These are phyloP conservation scores for Carex parvula DNA, from an alignment of 176 grass and related monocot species.

Conservation along the genomic window DNA sequence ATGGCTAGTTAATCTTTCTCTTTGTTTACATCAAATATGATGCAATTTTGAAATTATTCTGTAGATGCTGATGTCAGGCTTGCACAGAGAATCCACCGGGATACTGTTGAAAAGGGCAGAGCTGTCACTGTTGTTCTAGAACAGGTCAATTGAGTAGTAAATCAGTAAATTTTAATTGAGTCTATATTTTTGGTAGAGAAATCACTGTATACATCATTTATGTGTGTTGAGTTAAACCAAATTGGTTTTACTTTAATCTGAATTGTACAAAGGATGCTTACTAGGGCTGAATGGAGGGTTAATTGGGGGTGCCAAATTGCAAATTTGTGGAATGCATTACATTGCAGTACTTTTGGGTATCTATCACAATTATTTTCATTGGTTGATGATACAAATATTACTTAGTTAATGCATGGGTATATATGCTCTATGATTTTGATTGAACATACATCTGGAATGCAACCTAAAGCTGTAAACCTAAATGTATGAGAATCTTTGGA, in stretches of 20 bases:
- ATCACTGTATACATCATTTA: not conserved
- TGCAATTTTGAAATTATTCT: slow-evolving; percentile 16
- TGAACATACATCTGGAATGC: not conserved
- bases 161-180: not conserved
- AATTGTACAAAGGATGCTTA: slow-evolving; percentile 4
- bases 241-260: not conserved
- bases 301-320: not conserved
- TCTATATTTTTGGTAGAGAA: not conserved
- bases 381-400: not conserved
- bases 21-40: slow-evolving; percentile 20
- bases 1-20: slow-evolving; percentile 11
- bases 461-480: not conserved
- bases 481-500: not conserved
- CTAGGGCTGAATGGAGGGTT: not conserved
- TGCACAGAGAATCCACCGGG: slow-evolving; percentile 72
- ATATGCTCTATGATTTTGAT: not conserved
- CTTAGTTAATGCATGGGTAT: not conserved
- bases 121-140: slow-evolving; percentile 80
- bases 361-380: not conserved
- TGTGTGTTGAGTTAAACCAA: not conserved
- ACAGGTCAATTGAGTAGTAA: slow-evolving; percentile 52
- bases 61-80: slow-evolving; percentile 89
- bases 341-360: not conserved
- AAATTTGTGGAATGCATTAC: not conserved
- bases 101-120: slow-evolving; percentile 92